Conservation (phyloP, 108 stramenopile species). For the Nannochloropsis gaditana region DNA sequence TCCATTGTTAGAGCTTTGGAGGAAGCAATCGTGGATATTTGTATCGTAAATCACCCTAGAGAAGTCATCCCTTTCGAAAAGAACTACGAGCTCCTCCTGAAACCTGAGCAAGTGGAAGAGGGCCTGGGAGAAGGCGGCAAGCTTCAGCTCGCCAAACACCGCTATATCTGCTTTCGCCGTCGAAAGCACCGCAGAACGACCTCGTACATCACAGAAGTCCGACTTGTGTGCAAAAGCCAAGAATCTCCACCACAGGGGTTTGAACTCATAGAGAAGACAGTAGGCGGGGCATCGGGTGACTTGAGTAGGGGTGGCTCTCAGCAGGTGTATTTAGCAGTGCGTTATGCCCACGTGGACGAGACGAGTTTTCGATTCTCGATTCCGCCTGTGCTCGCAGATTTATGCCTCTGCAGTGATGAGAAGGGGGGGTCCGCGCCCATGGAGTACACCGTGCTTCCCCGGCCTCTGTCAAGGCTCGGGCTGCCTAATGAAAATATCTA, state of each 20-base stretch:
- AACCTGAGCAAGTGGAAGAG: constrained; percentile 2
- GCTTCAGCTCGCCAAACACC: constrained; percentile 13
- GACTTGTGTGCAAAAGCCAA: neutral
- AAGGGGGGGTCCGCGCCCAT: neutral
- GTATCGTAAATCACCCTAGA: neutral
- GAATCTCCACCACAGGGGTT: neutral
- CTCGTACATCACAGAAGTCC: neutral
- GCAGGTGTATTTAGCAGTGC: neutral
- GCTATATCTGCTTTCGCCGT: constrained; percentile 10
- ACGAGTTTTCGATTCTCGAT: neutral
- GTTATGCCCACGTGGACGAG: neutral
- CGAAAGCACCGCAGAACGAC: neutral
- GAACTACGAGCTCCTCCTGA: constrained; percentile 4
- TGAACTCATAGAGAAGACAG: neutral
- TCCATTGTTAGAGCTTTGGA: neutral
- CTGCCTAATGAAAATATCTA: constrained; percentile 41
- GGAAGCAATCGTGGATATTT: neutral
- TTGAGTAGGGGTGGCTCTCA: neutral
- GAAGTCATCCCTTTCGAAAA: neutral
- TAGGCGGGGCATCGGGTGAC: neutral
- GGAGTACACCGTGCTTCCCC: neutral
- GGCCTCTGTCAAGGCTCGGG: neutral
- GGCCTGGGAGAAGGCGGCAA: neutral
- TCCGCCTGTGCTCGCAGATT: neutral
- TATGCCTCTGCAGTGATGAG: neutral